Base-by-base conservation (phyloP, 2,329 filamentous ascomycete genomes). In the Camptophora hylomeconis region DNA sequence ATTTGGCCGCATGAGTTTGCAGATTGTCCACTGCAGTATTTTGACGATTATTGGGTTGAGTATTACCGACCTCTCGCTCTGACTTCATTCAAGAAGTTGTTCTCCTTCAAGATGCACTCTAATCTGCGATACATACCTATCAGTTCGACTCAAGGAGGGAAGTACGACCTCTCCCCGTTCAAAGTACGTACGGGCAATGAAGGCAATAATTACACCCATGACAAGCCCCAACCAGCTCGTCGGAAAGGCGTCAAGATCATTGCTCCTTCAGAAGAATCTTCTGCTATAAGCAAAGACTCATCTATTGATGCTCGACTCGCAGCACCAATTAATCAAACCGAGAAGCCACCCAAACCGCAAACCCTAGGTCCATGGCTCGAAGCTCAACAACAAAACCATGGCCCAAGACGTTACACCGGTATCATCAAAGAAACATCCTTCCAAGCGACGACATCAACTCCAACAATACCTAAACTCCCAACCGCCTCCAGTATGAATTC, bases 1-100 rank as follows among this genome's bases (percentile, higher is more conserved):
- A 39, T 51, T 45, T 47, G 25, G 20, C 56, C 56, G 3, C 50
- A 53, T 19, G 52, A 59, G 12, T 38, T 46, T 20, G 35, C 37
- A 20, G 37, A 51, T 16, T 65, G 61, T 37, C 60, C 61, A 5
- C 56, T 79, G 3, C 58, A 65, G 3, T 72, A 69, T 35, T 83
- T 82, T 36, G 87, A 95, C 48, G 84, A 95, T 52, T 98, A 93
- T 54, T 98, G 89, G 89, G 64, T 89, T 5, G 89, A 98, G 51
- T 95, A 94, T 52, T 98, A 98, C 50, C 75, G 86, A 9, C 89
- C 89, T 0, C 67, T 81, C 5, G 81, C 80, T 0, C 59, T 95
- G 1, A 93, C 89, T 0, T 89, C 83, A 0, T 83, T 95, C 41
- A 69, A 76, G 9, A 98, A 94, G 50, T 80, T 94, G 51, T 94